Base-by-base conservation (phyloP, 2,329 filamentous ascomycete species). In the Cladosporium cucumerinum region DNA sequence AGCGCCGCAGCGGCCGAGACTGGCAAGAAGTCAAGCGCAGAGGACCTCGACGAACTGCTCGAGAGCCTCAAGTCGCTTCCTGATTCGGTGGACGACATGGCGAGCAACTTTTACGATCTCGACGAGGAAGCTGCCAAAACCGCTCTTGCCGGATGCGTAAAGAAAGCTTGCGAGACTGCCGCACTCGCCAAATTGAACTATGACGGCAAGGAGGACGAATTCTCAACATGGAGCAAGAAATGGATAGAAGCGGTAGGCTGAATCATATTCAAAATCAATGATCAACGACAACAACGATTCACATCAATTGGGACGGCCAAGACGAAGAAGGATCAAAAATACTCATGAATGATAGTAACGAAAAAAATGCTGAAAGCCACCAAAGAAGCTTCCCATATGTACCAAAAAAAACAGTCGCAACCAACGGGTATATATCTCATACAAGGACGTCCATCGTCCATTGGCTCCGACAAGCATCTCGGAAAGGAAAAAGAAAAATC, bases 201-300 rank as follows among this genome's bases (percentile, higher is more conserved):
- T 90, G 78, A 84, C 2, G 88, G 84, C 0, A 77, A 84, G 55
- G 82, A 85, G 21, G 93, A 97, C 72, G 91, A 89, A 71, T 96
- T 96, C 73, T 89, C 88, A 0, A 81, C 85, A 18, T 96, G 93
- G 93, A 86, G 84, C n/a, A 81, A 79, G 57, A 86, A 84, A 59
- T 87, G 84, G 84, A 66, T 72, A 39, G 72, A 74, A n/a, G 72
- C 73, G 7, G 68, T 77, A 51, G 68, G 69, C 46, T 72, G 69
- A 72, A 65, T 26, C 11, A 21, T 5, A 57, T 23, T 21, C 10
- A 30, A 30, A 52, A 1, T 52, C 26, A 21, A 54, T 54, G 36
- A 54, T 54, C 28, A 54, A 46, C 18, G 51, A 54, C 46, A 16
- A 5, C 23, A 51, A 51, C 23, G 5, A 54, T 3, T 30, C 51